Conservation (phyloP, 2,329 filamentous ascomycete genomes). For the Colletotrichum brevisporum region DNA sequence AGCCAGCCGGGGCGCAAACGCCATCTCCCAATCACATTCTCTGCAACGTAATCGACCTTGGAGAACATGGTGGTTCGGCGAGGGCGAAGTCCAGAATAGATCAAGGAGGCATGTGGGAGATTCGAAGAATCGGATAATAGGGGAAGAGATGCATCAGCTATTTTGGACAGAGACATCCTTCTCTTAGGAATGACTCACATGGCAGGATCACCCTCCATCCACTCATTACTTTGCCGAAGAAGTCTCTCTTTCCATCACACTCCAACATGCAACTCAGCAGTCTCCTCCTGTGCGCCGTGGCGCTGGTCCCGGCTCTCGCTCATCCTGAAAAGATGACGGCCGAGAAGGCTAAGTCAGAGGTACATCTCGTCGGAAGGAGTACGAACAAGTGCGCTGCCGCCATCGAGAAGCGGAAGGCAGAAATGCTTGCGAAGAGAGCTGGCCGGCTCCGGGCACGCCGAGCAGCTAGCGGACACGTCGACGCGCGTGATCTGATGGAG, state of each 20-base stretch:
- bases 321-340: slow-evolving; percentile 64
- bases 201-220: background rate
- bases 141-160: background rate
- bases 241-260: background rate
- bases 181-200: background rate
- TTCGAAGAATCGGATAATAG: background rate
- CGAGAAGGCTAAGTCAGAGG: slow-evolving; percentile 64
- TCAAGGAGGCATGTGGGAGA: background rate
- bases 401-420: slow-evolving; percentile 59
- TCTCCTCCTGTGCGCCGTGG: background rate
- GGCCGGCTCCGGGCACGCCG: slow-evolving; percentile 5
- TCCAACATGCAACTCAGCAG: slow-evolving; percentile 2
- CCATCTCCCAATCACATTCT: background rate
- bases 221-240: background rate
- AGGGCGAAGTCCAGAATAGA: background rate
- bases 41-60: slow-evolving; percentile 6
- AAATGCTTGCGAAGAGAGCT: slow-evolving; percentile 48
- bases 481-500: slow-evolving; percentile 46
- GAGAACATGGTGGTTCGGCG: background rate
- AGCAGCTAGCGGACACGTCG: slow-evolving; percentile 28
- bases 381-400: slow-evolving; percentile 61
- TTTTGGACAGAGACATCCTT: background rate
- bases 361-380: slow-evolving; percentile 56
- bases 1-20: background rate
- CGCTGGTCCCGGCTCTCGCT: slow-evolving; percentile 44